These are phyloP conservation scores for Tolypocladium tundrense DNA, from an alignment of 2,329 filamentous ascomycete genomes.

Conservation along the genomic window DNA sequence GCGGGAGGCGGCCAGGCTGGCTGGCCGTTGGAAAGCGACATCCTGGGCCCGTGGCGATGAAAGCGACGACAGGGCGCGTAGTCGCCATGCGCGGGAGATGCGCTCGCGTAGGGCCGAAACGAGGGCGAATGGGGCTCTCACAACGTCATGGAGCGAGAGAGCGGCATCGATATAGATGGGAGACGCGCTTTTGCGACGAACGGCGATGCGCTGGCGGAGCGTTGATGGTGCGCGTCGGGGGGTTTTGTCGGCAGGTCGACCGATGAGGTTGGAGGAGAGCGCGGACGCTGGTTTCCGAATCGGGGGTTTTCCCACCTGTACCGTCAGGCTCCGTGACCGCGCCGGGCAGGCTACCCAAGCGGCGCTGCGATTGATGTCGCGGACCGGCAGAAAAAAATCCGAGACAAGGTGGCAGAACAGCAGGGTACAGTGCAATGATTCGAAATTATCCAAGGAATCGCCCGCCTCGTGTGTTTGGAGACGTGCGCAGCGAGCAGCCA, in stretches of 20 bases:
- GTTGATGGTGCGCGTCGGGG: slow-evolving; percentile 41
- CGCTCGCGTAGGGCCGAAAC: slow-evolving; percentile 41
- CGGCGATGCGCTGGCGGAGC: slow-evolving; percentile 30
- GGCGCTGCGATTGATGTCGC: not conserved
- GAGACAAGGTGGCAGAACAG: not conserved
- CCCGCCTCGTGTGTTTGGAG: not conserved
- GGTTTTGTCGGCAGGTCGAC: slow-evolving; percentile 41
- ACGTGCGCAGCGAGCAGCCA: not conserved
- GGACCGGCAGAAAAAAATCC: not conserved
- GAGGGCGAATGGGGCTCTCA: slow-evolving; percentile 35
- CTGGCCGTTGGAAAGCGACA: slow-evolving; percentile 60
- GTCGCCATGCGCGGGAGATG: slow-evolving; percentile 46
- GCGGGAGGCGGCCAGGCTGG: slow-evolving; percentile 53
- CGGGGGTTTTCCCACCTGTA: slow-evolving; percentile 21
- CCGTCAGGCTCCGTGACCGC: not conserved
- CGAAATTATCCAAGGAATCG: not conserved
- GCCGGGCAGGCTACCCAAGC: not conserved
- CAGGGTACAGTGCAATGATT: not conserved
- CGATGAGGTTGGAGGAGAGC: slow-evolving; percentile 42
- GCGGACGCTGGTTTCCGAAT: slow-evolving; percentile 27
- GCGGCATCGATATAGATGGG: slow-evolving; percentile 44
- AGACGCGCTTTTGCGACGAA: slow-evolving; percentile 25
- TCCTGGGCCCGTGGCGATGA: slow-evolving; percentile 42
- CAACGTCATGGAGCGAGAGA: slow-evolving; percentile 38
- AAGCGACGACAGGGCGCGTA: slow-evolving; percentile 34